Conservation (phyloP, 129 eudicot species). For the Gnaphalium uliginosum region DNA sequence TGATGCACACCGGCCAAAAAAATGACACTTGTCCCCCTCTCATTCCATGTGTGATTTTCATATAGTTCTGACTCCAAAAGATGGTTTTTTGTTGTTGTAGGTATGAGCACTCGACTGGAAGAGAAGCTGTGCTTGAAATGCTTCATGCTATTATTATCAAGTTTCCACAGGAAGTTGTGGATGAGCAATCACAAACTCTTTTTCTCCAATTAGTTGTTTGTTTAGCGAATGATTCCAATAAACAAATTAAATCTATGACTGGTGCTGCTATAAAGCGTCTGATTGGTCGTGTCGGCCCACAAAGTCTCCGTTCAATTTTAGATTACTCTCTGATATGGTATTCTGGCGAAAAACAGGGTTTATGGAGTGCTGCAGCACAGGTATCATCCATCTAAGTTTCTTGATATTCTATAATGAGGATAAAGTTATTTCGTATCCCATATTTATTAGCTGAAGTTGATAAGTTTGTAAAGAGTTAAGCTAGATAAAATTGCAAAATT, state of each 20-base stretch:
- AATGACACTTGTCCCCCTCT: too few relatives aligned
- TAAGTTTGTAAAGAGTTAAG: background rate
- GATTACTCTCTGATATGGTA: constrained; percentile 64
- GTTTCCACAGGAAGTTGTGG: constrained; percentile 47
- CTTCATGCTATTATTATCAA: constrained; percentile 64
- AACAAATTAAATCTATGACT: constrained; percentile 61
- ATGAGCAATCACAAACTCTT: constrained; percentile 50
- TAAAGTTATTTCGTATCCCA: background rate
- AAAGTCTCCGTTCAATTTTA: constrained; percentile 46
- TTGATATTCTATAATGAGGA: constrained; percentile 7
- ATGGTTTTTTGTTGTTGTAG: constrained; percentile 34
- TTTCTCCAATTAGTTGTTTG: constrained; percentile 59
- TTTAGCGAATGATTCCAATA: constrained; percentile 73
- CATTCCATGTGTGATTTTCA: background rate
- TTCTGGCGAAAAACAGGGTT: constrained; percentile 54
- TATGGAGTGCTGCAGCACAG: constrained; percentile 96
- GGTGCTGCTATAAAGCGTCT: constrained; percentile 66
- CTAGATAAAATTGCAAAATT: background rate
- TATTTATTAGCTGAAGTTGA: background rate
- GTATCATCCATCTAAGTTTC: constrained; percentile 29
- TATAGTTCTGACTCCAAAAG: background rate
- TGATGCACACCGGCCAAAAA: too few relatives aligned
- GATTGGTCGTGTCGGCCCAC: constrained; percentile 50
- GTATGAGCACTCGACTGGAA: constrained; percentile 76
- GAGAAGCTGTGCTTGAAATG: constrained; percentile 90